These are phyloP conservation scores for Asterophora lycoperdoides DNA, from an alignment of 768 basidiomycete species.

Conservation along the genomic window DNA sequence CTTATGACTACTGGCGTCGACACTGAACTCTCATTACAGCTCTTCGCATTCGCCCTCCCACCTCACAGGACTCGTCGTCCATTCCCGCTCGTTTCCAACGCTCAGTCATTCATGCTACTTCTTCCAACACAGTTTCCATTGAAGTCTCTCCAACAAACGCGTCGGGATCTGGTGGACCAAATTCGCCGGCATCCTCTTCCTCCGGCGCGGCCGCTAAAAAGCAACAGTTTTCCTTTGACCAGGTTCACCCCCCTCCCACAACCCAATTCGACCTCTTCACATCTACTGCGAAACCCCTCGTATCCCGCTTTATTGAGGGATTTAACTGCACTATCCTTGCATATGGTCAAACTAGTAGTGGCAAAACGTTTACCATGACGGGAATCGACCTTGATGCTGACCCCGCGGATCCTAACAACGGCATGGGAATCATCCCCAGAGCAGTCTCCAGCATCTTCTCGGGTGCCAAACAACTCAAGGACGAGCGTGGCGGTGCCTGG, in stretches of 20 bases:
- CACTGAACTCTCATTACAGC: constrained; percentile 40
- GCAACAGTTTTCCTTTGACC: constrained; percentile 88
- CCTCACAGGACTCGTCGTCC: constrained; percentile 74
- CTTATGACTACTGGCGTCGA: background rate
- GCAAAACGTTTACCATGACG: constrained; percentile 98
- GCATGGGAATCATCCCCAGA: constrained; percentile 94
- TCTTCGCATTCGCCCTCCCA: constrained; percentile 86
- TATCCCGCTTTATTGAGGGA: constrained; percentile 85
- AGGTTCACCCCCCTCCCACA: constrained; percentile 83
- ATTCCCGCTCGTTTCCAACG: constrained; percentile 95
- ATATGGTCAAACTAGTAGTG: constrained; percentile 95
- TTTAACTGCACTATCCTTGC: constrained; percentile 98
- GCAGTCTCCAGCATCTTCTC: constrained; percentile 88
- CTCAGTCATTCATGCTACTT: constrained; percentile 75
- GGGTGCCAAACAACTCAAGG: constrained; percentile 69
- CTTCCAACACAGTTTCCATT: constrained; percentile 74
- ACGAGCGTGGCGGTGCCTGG: constrained; percentile 72
- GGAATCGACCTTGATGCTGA: constrained; percentile 88
- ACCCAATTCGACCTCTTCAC: constrained; percentile 86
- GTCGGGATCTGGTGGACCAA: constrained; percentile 45
- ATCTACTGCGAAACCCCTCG: constrained; percentile 77
- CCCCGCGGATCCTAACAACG: constrained; percentile 74
- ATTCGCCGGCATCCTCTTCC: constrained; percentile 41
- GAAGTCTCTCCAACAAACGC: constrained; percentile 61
- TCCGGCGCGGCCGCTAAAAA: constrained; percentile 60